A percentile compares a stretch with the other conserved stretches of the same genome.
Evolutionary conservation across 2,329 filamentous ascomycete genomes (phyloP).

Genomic region (Aspergillus pseudoterreus): DNA sequence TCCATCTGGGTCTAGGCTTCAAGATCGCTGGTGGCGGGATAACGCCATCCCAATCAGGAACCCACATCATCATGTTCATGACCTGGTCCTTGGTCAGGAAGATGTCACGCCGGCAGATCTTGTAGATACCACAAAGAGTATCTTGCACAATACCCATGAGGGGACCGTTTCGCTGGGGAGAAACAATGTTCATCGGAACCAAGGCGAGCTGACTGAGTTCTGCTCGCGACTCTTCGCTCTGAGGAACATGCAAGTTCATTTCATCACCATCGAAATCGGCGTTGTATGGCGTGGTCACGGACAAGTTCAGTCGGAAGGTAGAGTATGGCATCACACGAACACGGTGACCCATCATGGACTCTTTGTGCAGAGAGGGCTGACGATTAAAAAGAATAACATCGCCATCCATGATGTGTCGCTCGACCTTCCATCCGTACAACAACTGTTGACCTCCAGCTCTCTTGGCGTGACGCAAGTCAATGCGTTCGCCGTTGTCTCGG

Average conservation of each 20-base stretch:
- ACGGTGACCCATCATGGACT: conserved; percentile 99
- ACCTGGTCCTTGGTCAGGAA: conserved; percentile 88
- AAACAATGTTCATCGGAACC: conserved; percentile 98
- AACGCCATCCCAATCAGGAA: conserved; percentile 94
- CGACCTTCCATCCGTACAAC: conserved; percentile 97
- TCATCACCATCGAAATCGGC: conserved; percentile 99
- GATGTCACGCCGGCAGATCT: conserved; percentile 87
- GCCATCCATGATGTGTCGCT: conserved; percentile 91
- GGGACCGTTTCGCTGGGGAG: conserved; percentile 91
- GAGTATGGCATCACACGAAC: conserved; percentile 99
- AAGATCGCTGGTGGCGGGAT: conserved; percentile 91
- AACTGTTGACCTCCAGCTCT: conserved; percentile 75
- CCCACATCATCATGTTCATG: conserved; percentile 97
- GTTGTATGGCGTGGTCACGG: conserved; percentile 98
- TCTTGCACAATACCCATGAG: conserved; percentile 99
- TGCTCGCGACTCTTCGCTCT: conserved; percentile 92
- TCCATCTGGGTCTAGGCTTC: conserved; percentile 91
- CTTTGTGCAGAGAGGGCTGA: conserved; percentile 97
- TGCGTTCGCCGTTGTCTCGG: conserved; percentile 85
- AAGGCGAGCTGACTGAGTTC: conserved; percentile 93
- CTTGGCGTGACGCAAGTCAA: conserved; percentile 91
- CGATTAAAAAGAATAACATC: conserved; percentile 99
- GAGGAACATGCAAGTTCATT: conserved; percentile 99
- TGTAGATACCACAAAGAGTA: conserved; percentile 93
- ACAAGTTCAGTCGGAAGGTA: conserved; percentile 95